phyloP scores from a whole-genome alignment of 2,329 filamentous ascomycete genomes.

The Exophiala bonariae region DNA sequence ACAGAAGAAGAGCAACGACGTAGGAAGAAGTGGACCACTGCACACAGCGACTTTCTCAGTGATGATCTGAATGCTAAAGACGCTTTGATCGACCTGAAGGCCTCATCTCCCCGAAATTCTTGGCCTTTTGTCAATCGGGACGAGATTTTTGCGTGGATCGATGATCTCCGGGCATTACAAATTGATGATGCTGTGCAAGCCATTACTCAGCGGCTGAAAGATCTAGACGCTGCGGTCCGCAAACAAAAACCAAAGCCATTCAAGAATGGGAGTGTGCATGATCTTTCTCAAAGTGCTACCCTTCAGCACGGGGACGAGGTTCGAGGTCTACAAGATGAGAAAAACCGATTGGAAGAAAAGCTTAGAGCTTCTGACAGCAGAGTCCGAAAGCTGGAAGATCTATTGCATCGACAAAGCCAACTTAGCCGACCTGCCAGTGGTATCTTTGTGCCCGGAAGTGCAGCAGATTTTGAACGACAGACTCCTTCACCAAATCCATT shows the following conservation, averaged over 20 bases:
- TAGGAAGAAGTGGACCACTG: slow-evolving; percentile 80
- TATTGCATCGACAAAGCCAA: slow-evolving; percentile 79
- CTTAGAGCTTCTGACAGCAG: slow-evolving; percentile 84
- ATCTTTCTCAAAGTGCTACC: slow-evolving; percentile 84
- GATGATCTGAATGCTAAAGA: slow-evolving; percentile 32
- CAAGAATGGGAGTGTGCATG: slow-evolving; percentile 93
- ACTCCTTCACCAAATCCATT: slow-evolving; percentile 39
- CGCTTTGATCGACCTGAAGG: slow-evolving; percentile 79
- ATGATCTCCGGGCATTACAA: slow-evolving; percentile 63
- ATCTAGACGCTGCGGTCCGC: slow-evolving; percentile 77
- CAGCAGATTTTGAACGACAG: slow-evolving; percentile 32
- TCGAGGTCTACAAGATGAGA: slow-evolving; percentile 78
- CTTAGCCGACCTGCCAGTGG: slow-evolving; percentile 54
- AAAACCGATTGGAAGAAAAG: slow-evolving; percentile 70
- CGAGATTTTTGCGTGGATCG: slow-evolving; percentile 74
- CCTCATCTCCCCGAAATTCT: slow-evolving; percentile 73
- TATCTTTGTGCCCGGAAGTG: slow-evolving; percentile 46
- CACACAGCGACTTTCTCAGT: slow-evolving; percentile 25
- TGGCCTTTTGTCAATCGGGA: slow-evolving; percentile 78
- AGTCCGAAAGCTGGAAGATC: slow-evolving; percentile 84
- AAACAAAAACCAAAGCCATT: slow-evolving; percentile 87
- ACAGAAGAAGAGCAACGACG: slow-evolving; percentile 91
- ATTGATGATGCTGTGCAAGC: slow-evolving; percentile 69
- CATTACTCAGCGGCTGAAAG: slow-evolving; percentile 72
- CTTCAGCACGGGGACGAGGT: slow-evolving; percentile 81